phyloP scores from a whole-genome alignment of 257 asterid genomes.

The Haberlea rhodopensis region DNA sequence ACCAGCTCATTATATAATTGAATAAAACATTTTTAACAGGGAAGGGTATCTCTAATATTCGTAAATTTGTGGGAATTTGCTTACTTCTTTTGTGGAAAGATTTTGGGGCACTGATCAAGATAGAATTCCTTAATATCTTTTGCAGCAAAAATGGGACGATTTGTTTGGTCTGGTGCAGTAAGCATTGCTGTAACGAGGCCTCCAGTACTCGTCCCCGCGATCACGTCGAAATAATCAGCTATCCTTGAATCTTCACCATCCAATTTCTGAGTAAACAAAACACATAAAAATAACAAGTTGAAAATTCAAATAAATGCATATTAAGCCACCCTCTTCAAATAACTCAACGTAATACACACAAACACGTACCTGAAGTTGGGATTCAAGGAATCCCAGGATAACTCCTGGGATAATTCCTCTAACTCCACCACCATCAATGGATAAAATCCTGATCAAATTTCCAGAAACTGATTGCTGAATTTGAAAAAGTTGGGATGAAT shows the following conservation, averaged over 20 bases:
- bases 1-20: too few relatives aligned
- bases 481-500: neutral
- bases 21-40: neutral
- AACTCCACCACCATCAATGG: neutral
- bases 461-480: neutral
- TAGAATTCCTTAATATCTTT: conserved; percentile 25
- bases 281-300: neutral
- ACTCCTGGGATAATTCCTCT: conserved; percentile 8
- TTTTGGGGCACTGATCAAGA: conserved; percentile 16
- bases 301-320: neutral
- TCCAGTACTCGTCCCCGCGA: conserved; percentile 17
- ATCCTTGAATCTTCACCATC: conserved; percentile 21
- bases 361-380: conserved; percentile 12
- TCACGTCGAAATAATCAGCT: conserved; percentile 25
- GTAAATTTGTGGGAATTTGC: neutral
- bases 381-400: conserved; percentile 14
- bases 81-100: conserved; percentile 19
- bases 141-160: conserved; percentile 26
- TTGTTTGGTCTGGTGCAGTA: conserved; percentile 15
- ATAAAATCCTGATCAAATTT: neutral
- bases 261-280: neutral
- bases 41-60: neutral
- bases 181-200: conserved; percentile 22
- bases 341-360: too few relatives aligned
- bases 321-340: too few relatives aligned